Base-by-base conservation (phyloP, 345 rosid species). In the Fremontodendron californicum region DNA sequence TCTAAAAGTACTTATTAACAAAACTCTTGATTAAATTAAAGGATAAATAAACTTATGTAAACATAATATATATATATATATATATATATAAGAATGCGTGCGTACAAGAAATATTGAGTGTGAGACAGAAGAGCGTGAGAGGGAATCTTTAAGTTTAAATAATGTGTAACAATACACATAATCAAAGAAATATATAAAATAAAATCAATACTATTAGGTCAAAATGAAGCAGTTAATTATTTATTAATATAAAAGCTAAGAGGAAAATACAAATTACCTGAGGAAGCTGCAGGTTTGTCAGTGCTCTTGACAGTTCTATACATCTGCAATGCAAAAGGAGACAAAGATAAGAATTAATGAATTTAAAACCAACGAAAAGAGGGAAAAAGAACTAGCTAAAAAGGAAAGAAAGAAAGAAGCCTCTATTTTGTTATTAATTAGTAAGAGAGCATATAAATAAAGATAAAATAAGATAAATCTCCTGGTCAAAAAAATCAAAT, bases 241-340 rank as follows among this genome's bases (percentile, higher is more conserved):
- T 65, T 23, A 51, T 33, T 33, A 33, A 10, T 19, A 5, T 25
- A 21, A 40, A 43, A 58, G 46, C 27, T 12, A 25, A 21, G 51
- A 5, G 57, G 9, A 66, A 55, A 64, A 51, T 25, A 35, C 16
- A 68, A 64, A 52, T 78, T 86, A 86, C 91, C 91, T 67, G 89
- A 81, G 64, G 88, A 83, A 60, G 86, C 82, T 73, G 87, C 82
- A 83, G 87, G 82, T 64, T 82, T 88, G 88, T 87, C 89, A 77
- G 89, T 86, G 82, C 83, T 83, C 85, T 85, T 88, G 46, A 88
- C 86, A 78, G 91, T 88, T 81, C 89, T 83, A 73, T 83, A 88
- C 91, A 88, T 88, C 91, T 88, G 88, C 75, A 40, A 73, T 40
- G 60, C 74, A 66, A 81, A 77, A 78, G 57, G 33, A 29, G 70